These are phyloP conservation scores for Drechslerella dactyloides DNA, from an alignment of 2,329 filamentous ascomycete species.

Conservation along the genomic window DNA sequence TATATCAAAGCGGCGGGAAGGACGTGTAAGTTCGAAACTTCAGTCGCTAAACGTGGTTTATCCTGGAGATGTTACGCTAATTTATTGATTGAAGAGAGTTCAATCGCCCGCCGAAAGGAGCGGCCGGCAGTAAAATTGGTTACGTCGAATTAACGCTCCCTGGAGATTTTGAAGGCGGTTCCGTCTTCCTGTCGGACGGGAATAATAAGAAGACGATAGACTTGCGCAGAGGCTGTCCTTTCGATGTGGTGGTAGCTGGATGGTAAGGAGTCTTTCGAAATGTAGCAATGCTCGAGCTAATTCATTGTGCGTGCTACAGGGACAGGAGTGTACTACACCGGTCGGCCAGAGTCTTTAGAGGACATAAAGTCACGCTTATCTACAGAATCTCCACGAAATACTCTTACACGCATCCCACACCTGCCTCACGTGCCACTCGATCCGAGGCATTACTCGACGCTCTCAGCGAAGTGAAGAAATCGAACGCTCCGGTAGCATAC, in stretches of 20 bases:
- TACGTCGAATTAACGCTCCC: constrained; percentile 18
- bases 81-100: background rate
- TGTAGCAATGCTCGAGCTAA: too few species aligned
- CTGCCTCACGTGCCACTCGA: background rate
- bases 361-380: constrained; percentile 19
- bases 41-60: too few species aligned
- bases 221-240: background rate
- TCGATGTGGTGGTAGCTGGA: constrained; percentile 12
- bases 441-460: background rate
- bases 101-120: background rate
- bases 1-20: background rate
- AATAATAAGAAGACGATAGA: constrained; percentile 1
- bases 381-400: constrained; percentile 2
- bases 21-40: background rate
- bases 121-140: background rate
- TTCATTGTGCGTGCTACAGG: constrained; percentile 12
- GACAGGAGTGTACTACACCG: constrained; percentile 6
- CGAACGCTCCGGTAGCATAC: constrained; percentile 3
- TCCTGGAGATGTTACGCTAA: background rate
- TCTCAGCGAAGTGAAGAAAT: constrained; percentile 8
- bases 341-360: background rate
- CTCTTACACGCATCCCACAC: background rate
- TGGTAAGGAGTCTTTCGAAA: constrained; percentile 18
- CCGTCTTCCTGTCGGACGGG: background rate
- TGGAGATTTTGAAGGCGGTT: constrained; percentile 13